These are phyloP conservation scores for Russula griseocarnosa DNA, from an alignment of 768 basidiomycete genomes.

Conservation along the genomic window DNA sequence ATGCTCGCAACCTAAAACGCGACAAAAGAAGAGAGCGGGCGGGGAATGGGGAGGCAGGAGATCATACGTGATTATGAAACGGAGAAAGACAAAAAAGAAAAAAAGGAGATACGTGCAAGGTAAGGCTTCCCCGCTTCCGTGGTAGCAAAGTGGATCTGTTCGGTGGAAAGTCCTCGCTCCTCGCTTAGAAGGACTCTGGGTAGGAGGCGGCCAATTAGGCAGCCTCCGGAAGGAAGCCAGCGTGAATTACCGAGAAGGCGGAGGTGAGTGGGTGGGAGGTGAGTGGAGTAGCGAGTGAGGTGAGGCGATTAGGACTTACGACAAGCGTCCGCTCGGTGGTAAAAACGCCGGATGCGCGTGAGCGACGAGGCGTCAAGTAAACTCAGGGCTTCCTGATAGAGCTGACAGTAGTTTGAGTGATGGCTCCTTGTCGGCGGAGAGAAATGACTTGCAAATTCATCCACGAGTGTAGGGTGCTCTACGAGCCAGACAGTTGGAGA, in stretches of 20 bases:
- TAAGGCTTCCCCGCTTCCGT: conserved; percentile 75
- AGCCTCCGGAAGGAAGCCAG: conserved; percentile 44
- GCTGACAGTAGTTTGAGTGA: conserved; percentile 37
- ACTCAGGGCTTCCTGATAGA: conserved; percentile 57
- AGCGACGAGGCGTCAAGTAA: conserved; percentile 56
- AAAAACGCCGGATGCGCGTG: conserved; percentile 59
- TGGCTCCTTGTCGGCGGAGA: not conserved
- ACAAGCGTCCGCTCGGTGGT: conserved; percentile 70
- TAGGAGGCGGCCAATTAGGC: conserved; percentile 71
- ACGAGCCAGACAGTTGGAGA: conserved; percentile 23
- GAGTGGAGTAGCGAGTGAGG: too few relatives aligned
- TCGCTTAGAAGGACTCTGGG: conserved; percentile 59
- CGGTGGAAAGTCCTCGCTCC: conserved; percentile 48
- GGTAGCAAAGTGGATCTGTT: conserved; percentile 47
- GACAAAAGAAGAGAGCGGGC: not conserved
- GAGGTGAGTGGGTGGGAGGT: not conserved
- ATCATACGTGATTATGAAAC: not conserved
- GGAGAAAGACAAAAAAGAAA: not conserved
- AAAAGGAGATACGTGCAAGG: conserved; percentile 45
- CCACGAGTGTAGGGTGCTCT: conserved; percentile 22
- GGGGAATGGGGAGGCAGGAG: not conserved
- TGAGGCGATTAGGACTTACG: conserved; percentile 39
- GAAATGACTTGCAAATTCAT: conserved; percentile 19
- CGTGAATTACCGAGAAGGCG: not conserved
- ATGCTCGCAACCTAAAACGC: conserved; percentile 41